A percentile compares a stretch with the other conserved stretches of the same genome.
Conservation (phyloP, 164 flowering plant species). For the grape (Vitis vinifera) region DNA sequence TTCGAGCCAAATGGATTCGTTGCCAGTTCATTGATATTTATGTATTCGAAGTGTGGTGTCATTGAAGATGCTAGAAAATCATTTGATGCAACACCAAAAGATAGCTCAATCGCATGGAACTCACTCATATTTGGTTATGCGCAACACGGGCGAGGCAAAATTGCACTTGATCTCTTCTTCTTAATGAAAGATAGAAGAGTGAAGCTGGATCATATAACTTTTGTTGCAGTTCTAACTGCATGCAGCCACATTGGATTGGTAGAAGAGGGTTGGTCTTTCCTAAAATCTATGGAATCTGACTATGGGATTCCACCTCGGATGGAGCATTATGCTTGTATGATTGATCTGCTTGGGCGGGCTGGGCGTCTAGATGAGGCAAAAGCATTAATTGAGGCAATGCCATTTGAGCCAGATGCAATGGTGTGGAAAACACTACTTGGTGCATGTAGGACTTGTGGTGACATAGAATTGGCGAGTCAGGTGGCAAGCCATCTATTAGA, state of each 20-base stretch:
- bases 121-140: conserved; percentile 80
- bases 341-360: conserved; percentile 82
- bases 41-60: conserved; percentile 89
- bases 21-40: conserved; percentile 67
- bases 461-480: conserved; percentile 58
- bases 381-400: conserved; percentile 62
- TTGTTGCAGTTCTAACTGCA: conserved; percentile 81
- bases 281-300: conserved; percentile 58
- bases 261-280: conserved; percentile 49
- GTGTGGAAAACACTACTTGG: conserved; percentile 79
- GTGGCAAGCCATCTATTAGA: conserved; percentile 53
- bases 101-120: conserved; percentile 71
- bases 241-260: conserved; percentile 84
- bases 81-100: conserved; percentile 50
- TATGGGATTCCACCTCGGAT: conserved; percentile 64
- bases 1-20: conserved; percentile 63
- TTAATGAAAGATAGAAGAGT: conserved; percentile 54
- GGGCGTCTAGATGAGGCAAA: conserved; percentile 64
- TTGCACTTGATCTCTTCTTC: conserved; percentile 61
- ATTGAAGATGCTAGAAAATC: conserved; percentile 69
- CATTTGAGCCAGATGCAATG: conserved; percentile 72
- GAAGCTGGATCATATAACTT: conserved; percentile 75
- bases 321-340: conserved; percentile 89
- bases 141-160: conserved; percentile 80
- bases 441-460: conserved; percentile 74